A percentile compares a stretch with the other conserved stretches of the same genome.
Evolutionary conservation across 495 filamentous ascomycete species (phyloP).

Genomic region (Daldinia bambusicola): DNA sequence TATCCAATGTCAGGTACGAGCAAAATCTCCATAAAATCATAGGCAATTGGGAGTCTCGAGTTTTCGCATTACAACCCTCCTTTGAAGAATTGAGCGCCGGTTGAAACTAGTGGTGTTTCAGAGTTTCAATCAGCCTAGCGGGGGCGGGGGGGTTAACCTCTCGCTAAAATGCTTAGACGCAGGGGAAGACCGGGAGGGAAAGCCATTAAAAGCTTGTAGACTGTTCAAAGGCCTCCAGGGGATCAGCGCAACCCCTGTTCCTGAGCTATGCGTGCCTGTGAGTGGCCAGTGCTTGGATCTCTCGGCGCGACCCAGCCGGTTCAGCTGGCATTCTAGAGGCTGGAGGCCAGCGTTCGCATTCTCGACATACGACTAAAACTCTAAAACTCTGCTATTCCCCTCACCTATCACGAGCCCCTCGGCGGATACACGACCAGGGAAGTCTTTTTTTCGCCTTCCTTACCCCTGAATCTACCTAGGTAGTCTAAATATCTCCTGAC

Average conservation of each 20-base stretch:
- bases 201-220: slow-evolving; percentile 10
- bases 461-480: slow-evolving; percentile 26
- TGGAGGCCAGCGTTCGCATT: slow-evolving; percentile 16
- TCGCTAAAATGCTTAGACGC: slow-evolving; percentile 28
- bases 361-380: slow-evolving; percentile 13
- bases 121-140: slow-evolving; percentile 21
- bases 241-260: slow-evolving; percentile 31
- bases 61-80: slow-evolving; percentile 2
- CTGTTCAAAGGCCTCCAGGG: slow-evolving; percentile 16
- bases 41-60: not conserved
- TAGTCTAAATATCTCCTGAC: slow-evolving; percentile 33
- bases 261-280: slow-evolving; percentile 33
- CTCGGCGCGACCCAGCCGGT: slow-evolving; percentile 38
- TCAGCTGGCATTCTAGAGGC: slow-evolving; percentile 33
- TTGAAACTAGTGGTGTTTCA: slow-evolving; percentile 44
- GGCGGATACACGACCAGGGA: slow-evolving; percentile 24
- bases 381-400: slow-evolving; percentile 33
- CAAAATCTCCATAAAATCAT: not conserved
- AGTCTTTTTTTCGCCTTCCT: slow-evolving; percentile 13
- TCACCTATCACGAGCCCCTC: slow-evolving; percentile 20
- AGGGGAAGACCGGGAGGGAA: slow-evolving; percentile 12
- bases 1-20: not conserved
- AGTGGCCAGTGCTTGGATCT: slow-evolving; percentile 35
- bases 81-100: slow-evolving; percentile 14
- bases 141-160: slow-evolving; percentile 34